Base-by-base conservation (phyloP, 768 basidiomycete genomes). In the Vishniacozyma victoriae region DNA sequence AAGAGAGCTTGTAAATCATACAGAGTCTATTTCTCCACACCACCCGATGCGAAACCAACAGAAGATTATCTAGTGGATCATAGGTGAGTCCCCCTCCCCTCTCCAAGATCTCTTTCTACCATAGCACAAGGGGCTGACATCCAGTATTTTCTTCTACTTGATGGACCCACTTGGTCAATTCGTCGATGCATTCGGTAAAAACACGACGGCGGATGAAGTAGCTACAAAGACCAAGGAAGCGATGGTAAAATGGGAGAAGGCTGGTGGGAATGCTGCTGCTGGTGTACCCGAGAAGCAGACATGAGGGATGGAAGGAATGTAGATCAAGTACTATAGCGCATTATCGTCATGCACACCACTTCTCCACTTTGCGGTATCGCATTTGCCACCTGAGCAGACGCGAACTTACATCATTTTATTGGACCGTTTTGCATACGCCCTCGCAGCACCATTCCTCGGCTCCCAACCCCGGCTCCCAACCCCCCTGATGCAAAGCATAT, bases 21-120 rank as follows among this genome's bases (percentile, higher is more conserved):
- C 72, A 85, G 95, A 33, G 95, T 99, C 35, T 99, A 99, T 73
- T 99, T 99, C 77, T 95, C 90, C 5, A 96, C 93, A 4, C 88
- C 88, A 9, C 75, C 76, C 2, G 75, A 86, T 61, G 86, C 90
- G 2, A 84, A 88, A 61, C 60, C 76, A 3, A 59, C 61, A 7
- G 92, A 90, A 41, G 95, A 99, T 75, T 99, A 97, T 70, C 81
- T 99, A 36, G 95, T 99, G 26, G 95, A 97, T 74, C 75, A 76
- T 66, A 66, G 61, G 72, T 71, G n/a, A 50, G 65, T 60, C 40
- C 19, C n/a, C 36, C 24, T n/a, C n/a, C n/a, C n/a, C n/a, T n/a
- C n/a, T n/a, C n/a, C n/a, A n/a, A n/a, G n/a, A n/a, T n/a, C n/a
- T n/a, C n/a, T n/a, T 25, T 14, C 20, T 55, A n/a, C 23, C n/a